phyloP scores from a whole-genome alignment of 805 yeast genomes.

The Pichia heedii region DNA sequence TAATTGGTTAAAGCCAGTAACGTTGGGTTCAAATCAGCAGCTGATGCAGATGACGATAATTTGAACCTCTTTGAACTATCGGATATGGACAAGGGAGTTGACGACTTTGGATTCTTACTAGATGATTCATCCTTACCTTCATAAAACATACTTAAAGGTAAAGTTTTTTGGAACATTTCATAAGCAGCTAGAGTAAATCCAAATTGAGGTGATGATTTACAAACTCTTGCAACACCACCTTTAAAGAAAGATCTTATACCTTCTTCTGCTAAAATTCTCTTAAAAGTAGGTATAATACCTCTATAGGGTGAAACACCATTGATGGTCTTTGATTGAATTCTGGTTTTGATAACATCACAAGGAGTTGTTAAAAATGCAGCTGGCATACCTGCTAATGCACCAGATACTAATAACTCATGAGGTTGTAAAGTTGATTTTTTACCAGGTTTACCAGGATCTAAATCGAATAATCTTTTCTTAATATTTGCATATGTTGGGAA shows the following conservation, averaged over 20 bases:
- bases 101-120: slow-evolving; percentile 12
- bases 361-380: slow-evolving; percentile 97
- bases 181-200: slow-evolving; percentile 98
- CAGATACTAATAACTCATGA: slow-evolving; percentile 77
- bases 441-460: slow-evolving; percentile 61
- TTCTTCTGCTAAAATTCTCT: slow-evolving; percentile 70
- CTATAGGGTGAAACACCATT: slow-evolving; percentile 68
- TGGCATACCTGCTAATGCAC: slow-evolving; percentile 97
- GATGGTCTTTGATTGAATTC: slow-evolving; percentile 78
- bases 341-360: slow-evolving; percentile 91
- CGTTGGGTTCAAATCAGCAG: slow-evolving; percentile 21
- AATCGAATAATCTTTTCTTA: slow-evolving; percentile 71
- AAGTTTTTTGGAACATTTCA: slow-evolving; percentile 71
- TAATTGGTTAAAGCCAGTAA: slow-evolving; percentile 13
- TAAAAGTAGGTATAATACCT: slow-evolving; percentile 71
- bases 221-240: slow-evolving; percentile 92
- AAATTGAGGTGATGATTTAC: slow-evolving; percentile 95
- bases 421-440: slow-evolving; percentile 56
- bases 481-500: slow-evolving; percentile 95
- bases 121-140: slow-evolving; percentile 10
- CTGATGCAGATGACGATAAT: slow-evolving; percentile 19
- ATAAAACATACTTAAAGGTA: slow-evolving; percentile 51
- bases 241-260: slow-evolving; percentile 83
- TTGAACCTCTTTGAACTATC: slow-evolving; percentile 26
- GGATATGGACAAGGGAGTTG: slow-evolving; percentile 9